Evolutionary conservation across 2,329 filamentous ascomycete genomes (phyloP).

Genomic region (Zymoseptoria crescenta): DNA sequence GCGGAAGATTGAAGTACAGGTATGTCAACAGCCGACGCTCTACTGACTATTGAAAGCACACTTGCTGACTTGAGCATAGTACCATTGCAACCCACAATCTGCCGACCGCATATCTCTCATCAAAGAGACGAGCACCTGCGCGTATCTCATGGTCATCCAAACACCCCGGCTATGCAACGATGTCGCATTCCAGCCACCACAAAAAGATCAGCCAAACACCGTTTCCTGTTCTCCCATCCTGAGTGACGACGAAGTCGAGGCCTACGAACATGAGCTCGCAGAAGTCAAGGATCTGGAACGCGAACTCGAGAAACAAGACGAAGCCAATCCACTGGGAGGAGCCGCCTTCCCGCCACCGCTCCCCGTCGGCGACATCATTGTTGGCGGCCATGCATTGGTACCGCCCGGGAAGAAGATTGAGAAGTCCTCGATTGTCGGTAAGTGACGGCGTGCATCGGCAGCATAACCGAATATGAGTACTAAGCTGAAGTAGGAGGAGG

Average conservation of each 20-base stretch:
- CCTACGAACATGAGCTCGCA: conserved; percentile 25
- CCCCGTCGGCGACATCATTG: conserved; percentile 49
- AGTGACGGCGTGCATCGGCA: not conserved
- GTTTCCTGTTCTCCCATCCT: conserved; percentile 72
- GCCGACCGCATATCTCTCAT: conserved; percentile 80
- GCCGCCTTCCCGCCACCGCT: conserved; percentile 17
- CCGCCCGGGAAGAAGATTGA: conserved; percentile 50
- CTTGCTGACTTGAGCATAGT: conserved; percentile 34
- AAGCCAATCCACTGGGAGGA: conserved; percentile 22
- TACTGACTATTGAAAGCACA: not conserved
- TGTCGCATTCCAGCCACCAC: conserved; percentile 74
- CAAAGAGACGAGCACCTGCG: conserved; percentile 84
- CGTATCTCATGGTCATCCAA: conserved; percentile 88
- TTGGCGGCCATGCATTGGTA: conserved; percentile 51
- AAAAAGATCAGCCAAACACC: conserved; percentile 65
- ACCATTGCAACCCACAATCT: conserved; percentile 69
- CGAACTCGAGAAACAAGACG: conserved; percentile 21
- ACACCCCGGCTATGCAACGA: conserved; percentile 84
- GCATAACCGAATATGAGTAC: not conserved
- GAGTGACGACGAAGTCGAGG: conserved; percentile 42
- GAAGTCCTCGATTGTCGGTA: conserved; percentile 38
- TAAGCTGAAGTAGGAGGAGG: conserved; percentile 32
- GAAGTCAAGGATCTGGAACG: conserved; percentile 14
- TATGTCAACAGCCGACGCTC: conserved; percentile 19
- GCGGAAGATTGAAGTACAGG: conserved; percentile 75